Base-by-base conservation (phyloP, 495 filamentous ascomycete species). In the Lepidopterella palustris region DNA sequence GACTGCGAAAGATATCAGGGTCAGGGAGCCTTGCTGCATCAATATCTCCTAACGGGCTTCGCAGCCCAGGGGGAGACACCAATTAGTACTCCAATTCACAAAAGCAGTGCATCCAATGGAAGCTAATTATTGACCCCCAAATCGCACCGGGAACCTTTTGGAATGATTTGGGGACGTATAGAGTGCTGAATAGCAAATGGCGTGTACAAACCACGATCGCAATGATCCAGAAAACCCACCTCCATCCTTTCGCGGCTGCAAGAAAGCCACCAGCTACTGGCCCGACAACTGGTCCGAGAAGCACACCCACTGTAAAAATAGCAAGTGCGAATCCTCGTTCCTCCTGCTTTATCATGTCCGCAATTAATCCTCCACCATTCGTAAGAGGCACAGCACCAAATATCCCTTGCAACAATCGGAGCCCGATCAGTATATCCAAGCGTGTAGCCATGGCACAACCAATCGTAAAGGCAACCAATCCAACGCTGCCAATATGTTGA, bases 211-310 rank as follows among this genome's bases (percentile, higher is more conserved):
- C 67, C 18, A 65, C 27, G 15, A 68, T 84, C 15, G 76, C 66
- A 23, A 84, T 52, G 0, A 85, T 63, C 80, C 82, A 86, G 56
- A 84, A 84, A 0, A 79, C 75, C 84, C 85, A 88, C 56, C 84
- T 69, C 85, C 85, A 87, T 0, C 84, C 84, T 45, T 77, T 79
- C 0, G 77, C 79, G 55, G 83, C 68, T 0, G 78, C 66, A 4
- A 80, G 57, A 60, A 76, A 82, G 5, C 83, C 82, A 5, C 82
- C 84, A 9, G 71, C 73, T 6, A 85, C 73, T 3, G 84, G 84
- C 0, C 82, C 84, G 56, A 82, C 69, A 6, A 79, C 71, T 0
- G 80, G 79, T 18, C 81, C 82, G 0, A 82, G 63, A 0, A 83
- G 60, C 0, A 79, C 78, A 1, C 79, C 82, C 4, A 81, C 28